Percentiles rank a stretch among this genome's conserved stretches.
Evolutionary conservation across 2,329 filamentous ascomycete genomes (phyloP).

Genomic region (Fusarium circinatum): DNA sequence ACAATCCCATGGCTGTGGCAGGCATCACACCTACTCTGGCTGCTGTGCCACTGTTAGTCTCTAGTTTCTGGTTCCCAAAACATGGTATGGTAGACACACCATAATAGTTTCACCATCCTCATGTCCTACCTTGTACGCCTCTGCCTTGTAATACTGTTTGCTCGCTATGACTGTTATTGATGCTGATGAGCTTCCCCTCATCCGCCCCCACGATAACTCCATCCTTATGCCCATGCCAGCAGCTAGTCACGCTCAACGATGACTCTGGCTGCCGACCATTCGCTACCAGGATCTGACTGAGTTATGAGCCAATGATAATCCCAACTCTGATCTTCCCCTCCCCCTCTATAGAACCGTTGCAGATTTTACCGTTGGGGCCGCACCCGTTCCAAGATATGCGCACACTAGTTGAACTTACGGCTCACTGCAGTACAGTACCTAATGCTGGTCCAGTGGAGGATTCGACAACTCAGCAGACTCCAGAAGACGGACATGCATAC

Average conservation of each 20-base stretch:
- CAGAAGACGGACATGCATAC: constrained; percentile 14
- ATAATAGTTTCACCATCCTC: constrained; percentile 5
- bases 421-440: constrained; percentile 9
- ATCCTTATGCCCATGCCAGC: constrained; percentile 4
- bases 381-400: constrained; percentile 16
- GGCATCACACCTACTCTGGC: constrained; percentile 23
- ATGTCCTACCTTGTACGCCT: constrained; percentile 3
- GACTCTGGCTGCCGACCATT: constrained; percentile 23
- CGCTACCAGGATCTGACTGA: constrained; percentile 4
- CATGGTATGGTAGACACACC: constrained; percentile 6
- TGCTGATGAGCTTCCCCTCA: constrained; percentile 13
- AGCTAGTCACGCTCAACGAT: constrained; percentile 21
- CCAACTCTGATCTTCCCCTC: background rate
- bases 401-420: constrained; percentile 13
- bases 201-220: constrained; percentile 6
- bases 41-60: constrained; percentile 29
- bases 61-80: background rate
- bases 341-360: constrained; percentile 16
- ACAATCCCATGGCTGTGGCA: constrained; percentile 26
- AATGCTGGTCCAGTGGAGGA: background rate
- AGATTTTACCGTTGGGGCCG: constrained; percentile 17
- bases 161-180: background rate
- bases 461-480: constrained; percentile 23
- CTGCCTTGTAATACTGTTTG: constrained; percentile 9
- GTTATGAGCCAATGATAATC: constrained; percentile 26